Percentiles rank a stretch among this genome's conserved stretches.
phyloP scores from a whole-genome alignment of 2,329 filamentous ascomycete species.

The Colletotrichum sp. region DNA sequence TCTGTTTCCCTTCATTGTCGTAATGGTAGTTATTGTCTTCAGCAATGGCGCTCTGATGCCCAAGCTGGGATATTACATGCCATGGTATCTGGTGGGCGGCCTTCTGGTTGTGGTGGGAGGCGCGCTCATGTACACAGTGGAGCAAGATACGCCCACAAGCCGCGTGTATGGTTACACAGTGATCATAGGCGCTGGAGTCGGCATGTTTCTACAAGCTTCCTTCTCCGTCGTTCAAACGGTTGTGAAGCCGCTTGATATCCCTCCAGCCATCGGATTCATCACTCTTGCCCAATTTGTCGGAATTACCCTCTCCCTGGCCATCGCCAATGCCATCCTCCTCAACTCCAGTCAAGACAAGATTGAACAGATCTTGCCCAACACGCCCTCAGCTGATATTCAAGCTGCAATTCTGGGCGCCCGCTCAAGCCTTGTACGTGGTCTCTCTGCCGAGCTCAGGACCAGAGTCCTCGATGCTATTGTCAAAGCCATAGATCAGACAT shows the following conservation, averaged over 20 bases:
- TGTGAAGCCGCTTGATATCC: slow-evolving; percentile 29
- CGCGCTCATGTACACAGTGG: slow-evolving; percentile 31
- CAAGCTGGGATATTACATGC: slow-evolving; percentile 35
- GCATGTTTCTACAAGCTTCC: slow-evolving; percentile 33
- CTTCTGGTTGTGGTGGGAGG: slow-evolving; percentile 35
- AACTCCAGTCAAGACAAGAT: background rate
- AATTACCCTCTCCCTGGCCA: background rate
- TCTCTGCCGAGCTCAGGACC: background rate
- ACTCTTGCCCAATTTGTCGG: slow-evolving; percentile 20
- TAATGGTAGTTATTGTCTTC: background rate
- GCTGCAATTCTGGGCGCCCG: background rate
- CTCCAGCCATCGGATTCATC: slow-evolving; percentile 38
- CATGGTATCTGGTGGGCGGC: slow-evolving; percentile 41
- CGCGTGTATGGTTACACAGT: slow-evolving; percentile 39
- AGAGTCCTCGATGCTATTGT: background rate
- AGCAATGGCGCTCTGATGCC: slow-evolving; percentile 34
- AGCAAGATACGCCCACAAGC: slow-evolving; percentile 18
- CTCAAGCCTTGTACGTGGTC: background rate
- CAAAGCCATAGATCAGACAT: slow-evolving; percentile 20
- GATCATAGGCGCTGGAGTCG: slow-evolving; percentile 45
- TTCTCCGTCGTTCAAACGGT: slow-evolving; percentile 40
- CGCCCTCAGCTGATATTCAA: background rate
- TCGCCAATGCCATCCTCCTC: background rate
- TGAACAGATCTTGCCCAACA: background rate
- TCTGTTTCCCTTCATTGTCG: background rate